Conservation (phyloP, 2,329 filamentous ascomycete species). For the Dothideomycetes sp. region DNA sequence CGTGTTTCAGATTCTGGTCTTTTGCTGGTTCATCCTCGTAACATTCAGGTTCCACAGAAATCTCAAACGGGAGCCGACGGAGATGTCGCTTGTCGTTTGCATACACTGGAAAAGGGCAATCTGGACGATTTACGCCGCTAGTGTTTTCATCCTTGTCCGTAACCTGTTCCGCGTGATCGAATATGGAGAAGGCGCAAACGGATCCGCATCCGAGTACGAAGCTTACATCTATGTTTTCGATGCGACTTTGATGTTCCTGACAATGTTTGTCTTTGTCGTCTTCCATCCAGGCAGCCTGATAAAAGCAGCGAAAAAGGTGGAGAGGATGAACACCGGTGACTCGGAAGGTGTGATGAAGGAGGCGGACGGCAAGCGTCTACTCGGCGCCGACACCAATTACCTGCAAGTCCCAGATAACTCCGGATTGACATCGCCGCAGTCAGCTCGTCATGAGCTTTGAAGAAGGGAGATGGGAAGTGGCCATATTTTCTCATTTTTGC, state of each 20-base stretch:
- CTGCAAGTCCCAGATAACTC: too few relatives aligned
- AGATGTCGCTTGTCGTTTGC: neutral
- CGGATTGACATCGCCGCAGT: too few relatives aligned
- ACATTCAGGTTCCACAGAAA: slow-evolving; percentile 1
- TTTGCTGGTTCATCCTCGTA: slow-evolving; percentile 4
- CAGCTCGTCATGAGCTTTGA: too few relatives aligned
- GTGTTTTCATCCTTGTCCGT: slow-evolving; percentile 7
- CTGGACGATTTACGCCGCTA: slow-evolving; percentile 3
- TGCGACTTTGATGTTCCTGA: slow-evolving; percentile 6
- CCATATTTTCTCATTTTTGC: too few relatives aligned
- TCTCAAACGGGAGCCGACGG: neutral
- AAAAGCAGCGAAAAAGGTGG: slow-evolving; percentile 2
- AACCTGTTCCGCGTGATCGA: slow-evolving; percentile 9
- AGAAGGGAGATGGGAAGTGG: too few relatives aligned
- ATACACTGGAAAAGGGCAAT: slow-evolving; percentile 1
- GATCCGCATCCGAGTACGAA: slow-evolving; percentile 3
- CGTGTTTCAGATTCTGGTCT: slow-evolving; percentile 2
- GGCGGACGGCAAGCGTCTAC: too few relatives aligned
- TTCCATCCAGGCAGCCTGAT: slow-evolving; percentile 4
- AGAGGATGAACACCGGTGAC: too few relatives aligned
- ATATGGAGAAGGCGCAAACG: slow-evolving; percentile 7
- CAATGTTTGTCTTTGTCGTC: slow-evolving; percentile 5
- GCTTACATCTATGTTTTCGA: slow-evolving; percentile 10
- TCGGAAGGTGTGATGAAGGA: too few relatives aligned
- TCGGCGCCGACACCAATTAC: too few relatives aligned